Base-by-base conservation (phyloP, 2,329 filamentous ascomycete genomes). In the Trichothecium sympodiale region DNA sequence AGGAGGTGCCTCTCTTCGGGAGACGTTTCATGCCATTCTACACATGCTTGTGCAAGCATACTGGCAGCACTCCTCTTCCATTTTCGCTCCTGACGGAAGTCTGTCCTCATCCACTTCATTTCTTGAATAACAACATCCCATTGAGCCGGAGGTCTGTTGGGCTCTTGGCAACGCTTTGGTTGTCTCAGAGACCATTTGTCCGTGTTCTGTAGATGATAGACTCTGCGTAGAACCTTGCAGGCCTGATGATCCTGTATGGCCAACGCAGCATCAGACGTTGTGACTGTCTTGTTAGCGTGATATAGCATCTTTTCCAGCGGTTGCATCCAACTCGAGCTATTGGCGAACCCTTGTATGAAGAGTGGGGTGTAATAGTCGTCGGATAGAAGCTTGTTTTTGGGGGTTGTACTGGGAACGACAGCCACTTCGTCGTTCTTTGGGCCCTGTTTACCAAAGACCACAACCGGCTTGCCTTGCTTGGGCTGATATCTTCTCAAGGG, bases 71-170 rank as follows among this genome's bases (percentile, higher is more conserved):
- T 74, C 51, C 77, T 78, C 60, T 95, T 96, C 87, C 88, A 94
- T 54, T 94, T 94, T 29, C 86, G 69, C 56, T 96, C 91, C 57
- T 95, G 85, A 35, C 83, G 74, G 51, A 95, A 96, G 57, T 98
- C 91, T 2, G 87, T 95, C 34, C 88, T 77, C 85, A 98, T 93
- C 89, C 89, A 96, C 56, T 88, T 94, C 74, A 89, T 85, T 62
- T 98, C 88, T 46, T 87, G 74, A 23, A 98, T 64, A 37, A 96
- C 57, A 35, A 89, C 71, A 59, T 98, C 91, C 74, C 80, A 84
- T 46, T 96, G 89, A 2, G 81, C 79, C 1, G 75, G 71, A 14
- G 80, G 80, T 27, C 86, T 75, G 4, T 74, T 69, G 4, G 89
- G 88, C 56, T 98, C 91, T 2, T 78, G 70, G 28, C 79, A 83